Conservation (phyloP, 2,329 filamentous ascomycete genomes). For the Fusarium sulawesiense region DNA sequence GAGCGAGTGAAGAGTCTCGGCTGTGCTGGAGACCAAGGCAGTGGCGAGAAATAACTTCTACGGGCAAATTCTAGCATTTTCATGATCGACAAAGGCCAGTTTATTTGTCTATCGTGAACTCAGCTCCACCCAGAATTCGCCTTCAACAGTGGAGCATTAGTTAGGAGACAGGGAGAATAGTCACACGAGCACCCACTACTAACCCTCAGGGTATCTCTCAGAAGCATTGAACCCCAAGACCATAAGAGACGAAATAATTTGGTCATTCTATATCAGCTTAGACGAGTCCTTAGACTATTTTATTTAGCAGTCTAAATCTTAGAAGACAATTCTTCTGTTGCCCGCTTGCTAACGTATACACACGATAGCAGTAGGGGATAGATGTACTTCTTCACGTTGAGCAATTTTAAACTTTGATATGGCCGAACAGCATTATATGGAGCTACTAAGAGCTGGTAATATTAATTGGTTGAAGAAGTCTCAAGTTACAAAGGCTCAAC, state of each 20-base stretch:
- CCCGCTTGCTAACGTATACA: background rate
- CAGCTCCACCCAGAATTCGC: slow-evolving; percentile 14
- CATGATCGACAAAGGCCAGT: slow-evolving; percentile 1
- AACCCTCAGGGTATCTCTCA: background rate
- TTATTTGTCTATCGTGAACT: background rate
- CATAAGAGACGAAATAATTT: too few relatives aligned
- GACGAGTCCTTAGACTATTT: too few relatives aligned
- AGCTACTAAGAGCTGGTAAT: background rate
- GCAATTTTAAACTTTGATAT: background rate
- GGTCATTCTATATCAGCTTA: too few relatives aligned
- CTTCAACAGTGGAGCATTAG: background rate
- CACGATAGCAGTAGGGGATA: too few relatives aligned
- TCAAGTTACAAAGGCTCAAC: background rate
- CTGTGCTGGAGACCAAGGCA: slow-evolving; percentile 7
- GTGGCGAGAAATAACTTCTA: slow-evolving; percentile 16
- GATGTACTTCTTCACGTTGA: background rate
- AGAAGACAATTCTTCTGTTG: too few relatives aligned
- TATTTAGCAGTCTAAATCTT: too few relatives aligned
- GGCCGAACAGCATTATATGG: background rate
- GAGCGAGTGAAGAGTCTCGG: slow-evolving; percentile 1
- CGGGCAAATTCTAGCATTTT: slow-evolving; percentile 11
- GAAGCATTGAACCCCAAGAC: too few relatives aligned
- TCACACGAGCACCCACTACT: slow-evolving; percentile 22
- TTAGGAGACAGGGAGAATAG: background rate
- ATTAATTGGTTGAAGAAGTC: background rate